Base-by-base conservation (phyloP, 1,284 basidiomycete genomes). In the Ceratobasidium sp. region DNA sequence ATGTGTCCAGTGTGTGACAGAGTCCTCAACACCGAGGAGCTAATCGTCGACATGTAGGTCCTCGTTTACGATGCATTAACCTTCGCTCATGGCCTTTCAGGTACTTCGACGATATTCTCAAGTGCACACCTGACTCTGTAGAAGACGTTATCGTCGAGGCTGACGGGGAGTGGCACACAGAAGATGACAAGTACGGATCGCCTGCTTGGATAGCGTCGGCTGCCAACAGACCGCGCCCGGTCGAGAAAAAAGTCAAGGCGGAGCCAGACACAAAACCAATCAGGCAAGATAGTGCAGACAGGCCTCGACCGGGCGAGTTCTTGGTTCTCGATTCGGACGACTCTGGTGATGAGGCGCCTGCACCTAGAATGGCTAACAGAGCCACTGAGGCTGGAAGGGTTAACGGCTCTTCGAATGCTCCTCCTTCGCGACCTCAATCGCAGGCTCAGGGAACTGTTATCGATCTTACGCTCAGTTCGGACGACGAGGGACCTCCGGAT, bases 61-160 rank as follows among this genome's bases (percentile, higher is more conserved):
- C 71, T 39, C n/a, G 53, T 48, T 26, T 62, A 59, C 36, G 52
- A 70, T 46, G 39, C 8, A 43, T 73, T 30, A 45, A 48, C 50
- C 74, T 5, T 50, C 48, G 10, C 36, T 46, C 30, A 61, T 30
- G 8, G n/a, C n/a, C 41, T 26, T 61, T 28, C 9, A 46, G 94
- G 14, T 95, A 92, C 80, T 92, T 94, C 79, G 88, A 92, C 75
- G 87, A 89, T 72, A 96, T 98, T 65, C 80, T 97, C 77, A 87
- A 88, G 76, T 81, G 84, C 32, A 92, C 91, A 2, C 88, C 93
- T 0, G 92, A 94, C 32, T 85, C 85, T 70, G 88, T 94, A 8
- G 97, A 99, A 71, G 92, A 96, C 76, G 96, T 99, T 12, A 86
- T 97, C 46, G 90, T 99, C 10, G 96, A 99, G 80, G 88, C 95